Conservation (phyloP, 495 filamentous ascomycete genomes). For the Penicillium flavigenum region DNA sequence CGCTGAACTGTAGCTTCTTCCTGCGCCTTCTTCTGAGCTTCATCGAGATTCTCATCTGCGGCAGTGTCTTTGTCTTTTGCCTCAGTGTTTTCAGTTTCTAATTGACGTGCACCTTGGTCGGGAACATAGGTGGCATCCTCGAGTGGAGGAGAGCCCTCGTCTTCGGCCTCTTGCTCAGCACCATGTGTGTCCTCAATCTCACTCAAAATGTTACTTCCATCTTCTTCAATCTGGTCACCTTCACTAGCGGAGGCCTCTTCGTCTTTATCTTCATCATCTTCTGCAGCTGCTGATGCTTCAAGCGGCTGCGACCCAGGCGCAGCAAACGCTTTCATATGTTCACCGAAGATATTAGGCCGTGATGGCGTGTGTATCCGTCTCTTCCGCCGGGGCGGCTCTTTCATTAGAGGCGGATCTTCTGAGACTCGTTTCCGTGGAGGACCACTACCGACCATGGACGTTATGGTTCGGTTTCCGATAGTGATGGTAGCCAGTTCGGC, state of each 20-base stretch:
- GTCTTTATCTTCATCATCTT: conserved; percentile 22
- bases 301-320: conserved; percentile 59
- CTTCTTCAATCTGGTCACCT: conserved; percentile 34
- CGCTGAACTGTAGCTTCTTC: conserved; percentile 65
- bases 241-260: conserved; percentile 33
- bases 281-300: too few species aligned
- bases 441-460: conserved; percentile 55
- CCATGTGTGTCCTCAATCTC: conserved; percentile 22
- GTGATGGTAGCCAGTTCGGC: conserved; percentile 86
- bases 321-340: conserved; percentile 69
- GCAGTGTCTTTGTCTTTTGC: conserved; percentile 16
- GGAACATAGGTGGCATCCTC: conserved; percentile 15
- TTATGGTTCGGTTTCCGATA: conserved; percentile 77
- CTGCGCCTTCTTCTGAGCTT: conserved; percentile 61
- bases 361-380: conserved; percentile 45
- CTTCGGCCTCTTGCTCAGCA: conserved; percentile 18
- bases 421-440: conserved; percentile 40
- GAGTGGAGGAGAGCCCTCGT: conserved; percentile 5
- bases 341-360: conserved; percentile 56
- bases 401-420: conserved; percentile 17
- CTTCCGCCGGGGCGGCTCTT: conserved; percentile 26
- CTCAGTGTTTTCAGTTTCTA: conserved; percentile 19
- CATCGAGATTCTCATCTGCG: conserved; percentile 53
- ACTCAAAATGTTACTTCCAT: conserved; percentile 25
- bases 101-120: conserved; percentile 14